phyloP scores from a whole-genome alignment of 495 filamentous ascomycete genomes.

The Extremus antarcticus region DNA sequence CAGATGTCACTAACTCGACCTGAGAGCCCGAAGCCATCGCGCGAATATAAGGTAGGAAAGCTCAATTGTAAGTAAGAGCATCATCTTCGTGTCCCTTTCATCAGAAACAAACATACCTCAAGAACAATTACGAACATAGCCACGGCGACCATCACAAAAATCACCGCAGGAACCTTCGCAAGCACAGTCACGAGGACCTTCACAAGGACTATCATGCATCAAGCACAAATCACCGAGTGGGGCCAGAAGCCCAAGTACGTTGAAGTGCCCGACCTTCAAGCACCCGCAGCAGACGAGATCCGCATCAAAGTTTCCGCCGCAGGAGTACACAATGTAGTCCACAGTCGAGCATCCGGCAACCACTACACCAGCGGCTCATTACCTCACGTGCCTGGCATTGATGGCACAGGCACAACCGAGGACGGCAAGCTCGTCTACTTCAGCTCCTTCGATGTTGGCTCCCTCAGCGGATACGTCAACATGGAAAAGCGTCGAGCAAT shows the following conservation, averaged over 20 bases:
- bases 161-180: no score
- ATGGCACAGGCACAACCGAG: slow-evolving; percentile 22
- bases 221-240: slow-evolving; percentile 20
- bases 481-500: background rate
- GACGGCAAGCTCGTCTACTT: slow-evolving; percentile 34
- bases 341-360: slow-evolving; percentile 32
- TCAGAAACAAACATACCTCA: no score
- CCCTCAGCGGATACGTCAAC: slow-evolving; percentile 10
- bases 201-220: slow-evolving; percentile 11
- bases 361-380: slow-evolving; percentile 32
- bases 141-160: no score
- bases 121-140: no score
- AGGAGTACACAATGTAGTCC: slow-evolving; percentile 36
- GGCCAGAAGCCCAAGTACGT: slow-evolving; percentile 16
- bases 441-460: slow-evolving; percentile 18
- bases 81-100: no score
- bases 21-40: no score
- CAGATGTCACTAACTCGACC: no score
- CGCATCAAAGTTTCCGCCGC: slow-evolving; percentile 27
- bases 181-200: no score
- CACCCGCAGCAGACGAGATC: slow-evolving; percentile 12
- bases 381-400: slow-evolving; percentile 28
- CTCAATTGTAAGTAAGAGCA: no score
- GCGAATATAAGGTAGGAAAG: no score
- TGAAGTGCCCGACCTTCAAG: slow-evolving; percentile 1